phyloP scores from a whole-genome alignment of 2,329 filamentous ascomycete species.

The Fusarium pilosicola region DNA sequence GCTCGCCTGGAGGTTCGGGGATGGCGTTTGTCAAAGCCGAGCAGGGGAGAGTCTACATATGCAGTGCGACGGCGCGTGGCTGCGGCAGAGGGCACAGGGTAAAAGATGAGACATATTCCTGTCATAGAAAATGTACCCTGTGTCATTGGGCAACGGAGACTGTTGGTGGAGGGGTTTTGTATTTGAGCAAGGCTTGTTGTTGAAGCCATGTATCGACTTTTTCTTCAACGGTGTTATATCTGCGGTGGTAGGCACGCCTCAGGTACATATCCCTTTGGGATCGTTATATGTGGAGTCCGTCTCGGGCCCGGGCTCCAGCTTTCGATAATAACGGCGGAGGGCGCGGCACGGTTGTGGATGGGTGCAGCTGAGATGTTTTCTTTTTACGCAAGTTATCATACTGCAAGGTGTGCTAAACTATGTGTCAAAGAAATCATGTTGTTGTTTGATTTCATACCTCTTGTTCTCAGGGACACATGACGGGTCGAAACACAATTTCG shows the following conservation, averaged over 20 bases:
- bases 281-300: constrained; percentile 9
- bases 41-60: constrained; percentile 18
- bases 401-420: background rate
- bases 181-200: constrained; percentile 19
- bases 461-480: background rate
- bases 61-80: constrained; percentile 23
- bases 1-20: constrained; percentile 37
- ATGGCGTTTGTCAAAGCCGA: constrained; percentile 37
- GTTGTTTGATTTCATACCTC: background rate
- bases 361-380: background rate
- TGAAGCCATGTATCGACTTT: background rate
- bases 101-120: constrained; percentile 38
- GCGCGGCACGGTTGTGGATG: constrained; percentile 3
- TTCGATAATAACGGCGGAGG: constrained; percentile 20
- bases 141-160: constrained; percentile 20
- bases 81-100: background rate
- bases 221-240: constrained; percentile 15
- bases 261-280: background rate
- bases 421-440: background rate
- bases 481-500: background rate
- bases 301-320: constrained; percentile 34
- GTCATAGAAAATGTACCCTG: constrained; percentile 24
- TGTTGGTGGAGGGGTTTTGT: constrained; percentile 14
- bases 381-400: background rate
- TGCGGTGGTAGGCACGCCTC: background rate